These are phyloP conservation scores for Coelastrella sp. DNA, from an alignment of 139 green algal genomes.

Conservation along the genomic window DNA sequence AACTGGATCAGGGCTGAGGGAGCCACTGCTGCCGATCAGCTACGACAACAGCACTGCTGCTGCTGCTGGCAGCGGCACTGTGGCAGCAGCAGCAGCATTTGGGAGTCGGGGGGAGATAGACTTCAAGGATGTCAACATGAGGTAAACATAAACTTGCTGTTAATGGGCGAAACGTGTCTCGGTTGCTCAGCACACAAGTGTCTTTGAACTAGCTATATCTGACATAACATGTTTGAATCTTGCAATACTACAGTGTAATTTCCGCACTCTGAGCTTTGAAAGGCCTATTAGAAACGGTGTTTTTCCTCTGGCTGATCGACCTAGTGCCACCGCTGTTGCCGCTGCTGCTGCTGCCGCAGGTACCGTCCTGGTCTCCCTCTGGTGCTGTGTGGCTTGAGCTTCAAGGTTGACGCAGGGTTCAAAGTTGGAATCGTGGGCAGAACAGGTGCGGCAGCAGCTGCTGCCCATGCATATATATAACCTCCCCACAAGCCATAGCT, in stretches of 20 bases:
- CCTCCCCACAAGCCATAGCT: too few species aligned
- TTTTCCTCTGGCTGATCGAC: too few species aligned
- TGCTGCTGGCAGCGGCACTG: neutral
- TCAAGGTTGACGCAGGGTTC: slow-evolving; percentile 65
- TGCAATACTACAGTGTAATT: too few species aligned
- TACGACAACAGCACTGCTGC: neutral
- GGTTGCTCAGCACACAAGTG: too few species aligned
- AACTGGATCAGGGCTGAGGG: neutral
- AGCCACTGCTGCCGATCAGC: slow-evolving; percentile 43
- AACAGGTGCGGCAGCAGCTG: neutral
- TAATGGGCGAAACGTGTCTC: too few species aligned
- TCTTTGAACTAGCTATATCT: too few species aligned
- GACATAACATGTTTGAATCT: too few species aligned
- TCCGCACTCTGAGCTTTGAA: too few species aligned
- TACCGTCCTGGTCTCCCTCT: slow-evolving; percentile 90
- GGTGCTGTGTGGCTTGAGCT: slow-evolving; percentile 87
- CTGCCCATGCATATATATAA: too few species aligned
- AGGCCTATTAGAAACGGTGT: too few species aligned
- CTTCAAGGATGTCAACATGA: slow-evolving; percentile 63
- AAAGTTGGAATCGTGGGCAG: slow-evolving; percentile 47
- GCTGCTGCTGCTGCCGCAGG: slow-evolving; percentile 40
- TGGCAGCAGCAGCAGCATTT: slow-evolving; percentile 35
- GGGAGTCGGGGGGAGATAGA: slow-evolving; percentile 57
- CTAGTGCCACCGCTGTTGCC: neutral
- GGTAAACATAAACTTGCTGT: slow-evolving; percentile 52